These are phyloP conservation scores for Taphrina pruni DNA, from an alignment of 1,139 yeast species.

Conservation along the genomic window DNA sequence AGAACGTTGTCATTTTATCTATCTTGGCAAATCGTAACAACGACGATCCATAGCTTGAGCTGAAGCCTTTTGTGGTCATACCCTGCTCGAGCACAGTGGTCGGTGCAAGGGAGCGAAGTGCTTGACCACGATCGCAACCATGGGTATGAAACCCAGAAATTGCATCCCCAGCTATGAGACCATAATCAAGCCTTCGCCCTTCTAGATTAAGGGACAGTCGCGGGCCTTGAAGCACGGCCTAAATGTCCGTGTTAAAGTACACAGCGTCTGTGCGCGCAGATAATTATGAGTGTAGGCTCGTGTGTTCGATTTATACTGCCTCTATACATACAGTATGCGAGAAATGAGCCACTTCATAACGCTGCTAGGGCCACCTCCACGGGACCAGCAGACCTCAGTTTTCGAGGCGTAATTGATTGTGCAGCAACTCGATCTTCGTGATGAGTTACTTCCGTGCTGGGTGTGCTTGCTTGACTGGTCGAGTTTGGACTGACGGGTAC, in stretches of 20 bases:
- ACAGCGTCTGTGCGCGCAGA: neutral
- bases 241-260: too few relatives aligned
- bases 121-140: too few relatives aligned
- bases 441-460: neutral
- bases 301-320: neutral
- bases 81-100: too few relatives aligned
- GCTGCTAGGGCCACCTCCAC: constrained; percentile 3
- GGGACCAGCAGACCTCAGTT: constrained; percentile 8
- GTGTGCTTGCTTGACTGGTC: neutral
- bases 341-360: neutral
- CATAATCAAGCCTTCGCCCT: too few relatives aligned
- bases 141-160: too few relatives aligned
- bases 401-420: constrained; percentile 4
- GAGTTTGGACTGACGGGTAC: neutral
- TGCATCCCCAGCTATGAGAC: too few relatives aligned
- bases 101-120: too few relatives aligned
- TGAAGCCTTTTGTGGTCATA: too few relatives aligned
- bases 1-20: neutral
- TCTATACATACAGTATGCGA: too few relatives aligned
- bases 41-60: too few relatives aligned
- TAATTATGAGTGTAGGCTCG: neutral
- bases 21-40: neutral
- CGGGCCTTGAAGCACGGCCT: too few relatives aligned
- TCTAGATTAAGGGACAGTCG: too few relatives aligned
- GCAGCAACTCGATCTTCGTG: constrained; percentile 15